Percentiles rank a stretch among this genome's conserved stretches.
Conservation (phyloP, 495 filamentous ascomycete genomes). For the Penicillium lividum region DNA sequence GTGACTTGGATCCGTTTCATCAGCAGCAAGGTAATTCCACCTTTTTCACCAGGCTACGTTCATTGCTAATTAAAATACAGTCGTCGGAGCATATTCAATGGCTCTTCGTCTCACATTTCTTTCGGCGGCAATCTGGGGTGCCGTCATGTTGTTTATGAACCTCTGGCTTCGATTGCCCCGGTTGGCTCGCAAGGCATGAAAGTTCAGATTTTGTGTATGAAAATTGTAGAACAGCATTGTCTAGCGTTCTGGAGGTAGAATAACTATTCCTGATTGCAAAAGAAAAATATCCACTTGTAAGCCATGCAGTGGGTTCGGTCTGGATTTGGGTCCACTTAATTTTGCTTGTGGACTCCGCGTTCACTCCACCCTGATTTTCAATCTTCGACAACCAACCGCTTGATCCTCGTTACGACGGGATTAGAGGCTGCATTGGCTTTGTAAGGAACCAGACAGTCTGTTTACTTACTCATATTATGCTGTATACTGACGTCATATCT, state of each 20-base stretch:
- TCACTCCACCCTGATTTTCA: conserved; percentile 4
- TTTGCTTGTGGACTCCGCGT: conserved; percentile 5
- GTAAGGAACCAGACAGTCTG: neutral
- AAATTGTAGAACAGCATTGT: neutral
- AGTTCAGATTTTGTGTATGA: conserved; percentile 6
- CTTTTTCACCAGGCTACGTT: neutral
- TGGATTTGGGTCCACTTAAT: conserved; percentile 3
- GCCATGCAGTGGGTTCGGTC: neutral
- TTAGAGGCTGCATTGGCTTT: neutral
- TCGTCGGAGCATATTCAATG: conserved; percentile 59
- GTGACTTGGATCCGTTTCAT: conserved; percentile 48
- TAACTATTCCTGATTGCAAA: neutral
- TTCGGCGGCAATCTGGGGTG: conserved; percentile 50
- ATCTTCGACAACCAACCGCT: neutral
- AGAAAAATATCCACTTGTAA: too few species aligned
- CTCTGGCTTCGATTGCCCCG: conserved; percentile 55
- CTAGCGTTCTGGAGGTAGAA: neutral
- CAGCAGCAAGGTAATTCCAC: conserved; percentile 48
- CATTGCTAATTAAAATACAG: conserved; percentile 34
- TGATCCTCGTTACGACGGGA: neutral
- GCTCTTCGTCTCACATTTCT: conserved; percentile 58
- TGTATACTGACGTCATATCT: neutral
- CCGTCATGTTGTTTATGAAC: conserved; percentile 50
- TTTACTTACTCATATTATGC: neutral
- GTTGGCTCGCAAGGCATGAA: conserved; percentile 44